phyloP scores from a whole-genome alignment of 129 eudicot species.

The Flaveria robusta region DNA sequence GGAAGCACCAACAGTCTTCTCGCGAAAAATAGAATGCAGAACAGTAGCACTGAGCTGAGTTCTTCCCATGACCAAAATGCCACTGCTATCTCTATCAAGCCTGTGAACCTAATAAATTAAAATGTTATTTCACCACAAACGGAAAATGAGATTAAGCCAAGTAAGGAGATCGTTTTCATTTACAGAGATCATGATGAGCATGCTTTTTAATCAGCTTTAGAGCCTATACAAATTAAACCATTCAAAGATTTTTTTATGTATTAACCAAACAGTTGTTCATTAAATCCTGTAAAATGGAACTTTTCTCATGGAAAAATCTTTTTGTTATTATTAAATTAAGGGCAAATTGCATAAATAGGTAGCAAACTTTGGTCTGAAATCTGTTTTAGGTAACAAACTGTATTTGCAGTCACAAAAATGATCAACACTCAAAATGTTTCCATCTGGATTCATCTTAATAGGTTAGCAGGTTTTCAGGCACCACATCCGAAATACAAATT shows the following conservation, averaged over 20 bases:
- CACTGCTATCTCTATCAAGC: slow-evolving; percentile 99
- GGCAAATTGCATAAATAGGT: neutral
- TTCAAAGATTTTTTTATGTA: neutral
- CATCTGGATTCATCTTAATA: neutral
- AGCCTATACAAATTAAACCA: neutral
- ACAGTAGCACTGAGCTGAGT: slow-evolving; percentile 79
- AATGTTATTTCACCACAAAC: slow-evolving; percentile 46
- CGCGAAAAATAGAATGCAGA: slow-evolving; percentile 87
- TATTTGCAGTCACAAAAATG: neutral
- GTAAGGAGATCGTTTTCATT: slow-evolving; percentile 6
- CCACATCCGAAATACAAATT: neutral
- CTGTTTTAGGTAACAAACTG: neutral
- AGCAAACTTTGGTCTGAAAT: neutral
- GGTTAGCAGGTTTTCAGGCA: slow-evolving; percentile 5
- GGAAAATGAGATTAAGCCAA: slow-evolving; percentile 35
- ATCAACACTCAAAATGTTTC: neutral
- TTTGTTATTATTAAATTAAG: neutral
- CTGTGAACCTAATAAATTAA: slow-evolving; percentile 81
- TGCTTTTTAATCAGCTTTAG: slow-evolving; percentile 1
- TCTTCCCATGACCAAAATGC: slow-evolving; percentile 94
- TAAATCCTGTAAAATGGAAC: neutral
- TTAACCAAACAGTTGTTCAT: neutral
- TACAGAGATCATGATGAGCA: neutral
- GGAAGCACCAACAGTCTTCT: slow-evolving; percentile 75
- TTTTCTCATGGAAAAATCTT: neutral